Percentiles rank a stretch among this genome's conserved stretches.
These are phyloP conservation scores for Amphirosellinia nigrospora DNA, from an alignment of 495 filamentous ascomycete genomes.

Conservation along the genomic window DNA sequence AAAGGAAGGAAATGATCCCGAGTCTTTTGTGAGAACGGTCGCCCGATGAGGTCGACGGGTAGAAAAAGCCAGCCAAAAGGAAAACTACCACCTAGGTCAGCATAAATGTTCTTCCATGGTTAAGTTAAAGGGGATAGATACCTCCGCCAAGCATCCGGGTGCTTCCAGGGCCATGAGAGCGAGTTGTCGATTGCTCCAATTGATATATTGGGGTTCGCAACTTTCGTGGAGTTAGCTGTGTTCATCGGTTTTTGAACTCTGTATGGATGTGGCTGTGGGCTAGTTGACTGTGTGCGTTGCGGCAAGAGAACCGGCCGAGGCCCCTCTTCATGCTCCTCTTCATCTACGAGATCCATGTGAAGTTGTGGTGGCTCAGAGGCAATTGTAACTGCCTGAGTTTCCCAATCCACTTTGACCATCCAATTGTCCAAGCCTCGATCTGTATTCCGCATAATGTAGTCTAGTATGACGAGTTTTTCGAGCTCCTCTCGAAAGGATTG, in stretches of 20 bases:
- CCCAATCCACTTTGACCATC: conserved; percentile 97
- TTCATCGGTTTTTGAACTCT: conserved; percentile 84
- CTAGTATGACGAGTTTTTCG: conserved; percentile 95
- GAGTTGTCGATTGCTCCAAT: conserved; percentile 98
- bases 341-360: conserved; percentile 55
- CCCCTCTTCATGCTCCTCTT: conserved; percentile 59
- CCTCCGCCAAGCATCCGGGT: conserved; percentile 85
- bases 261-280: conserved; percentile 69
- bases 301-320: conserved; percentile 65
- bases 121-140: conserved; percentile 27
- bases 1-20: conserved; percentile 92
- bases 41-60: conserved; percentile 92
- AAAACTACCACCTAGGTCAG: conserved; percentile 63
- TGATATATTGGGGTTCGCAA: conserved; percentile 66
- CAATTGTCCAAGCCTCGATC: conserved; percentile 97
- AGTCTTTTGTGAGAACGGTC: conserved; percentile 92
- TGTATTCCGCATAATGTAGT: conserved; percentile 99
- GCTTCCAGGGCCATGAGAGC: conserved; percentile 98
- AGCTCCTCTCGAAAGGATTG: conserved; percentile 93
- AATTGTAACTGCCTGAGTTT: conserved; percentile 80
- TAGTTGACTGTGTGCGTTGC: conserved; percentile 48
- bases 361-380: conserved; percentile 79
- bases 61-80: conserved; percentile 99
- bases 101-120: neutral
- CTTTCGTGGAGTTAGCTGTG: conserved; percentile 60